Evolutionary conservation across 352 stramenopile genomes (phyloP).

Genomic region (Albugo candida): DNA sequence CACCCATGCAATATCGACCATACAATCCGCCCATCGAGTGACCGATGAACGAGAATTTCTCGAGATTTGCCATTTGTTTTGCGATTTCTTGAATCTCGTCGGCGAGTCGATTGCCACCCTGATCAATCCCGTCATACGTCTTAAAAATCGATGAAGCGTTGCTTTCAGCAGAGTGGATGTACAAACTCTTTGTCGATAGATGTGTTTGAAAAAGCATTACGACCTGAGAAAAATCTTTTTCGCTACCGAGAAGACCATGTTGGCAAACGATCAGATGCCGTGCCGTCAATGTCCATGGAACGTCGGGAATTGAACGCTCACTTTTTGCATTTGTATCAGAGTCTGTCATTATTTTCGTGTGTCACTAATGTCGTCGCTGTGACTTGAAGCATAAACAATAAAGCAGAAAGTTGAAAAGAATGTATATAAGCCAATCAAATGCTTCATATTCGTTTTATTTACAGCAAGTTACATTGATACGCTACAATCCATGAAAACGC

Average conservation of each 20-base stretch:
- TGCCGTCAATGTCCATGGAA: too few species aligned
- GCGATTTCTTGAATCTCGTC: conserved; percentile 38
- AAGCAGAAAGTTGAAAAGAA: too few species aligned
- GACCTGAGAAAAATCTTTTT: conserved; percentile 39
- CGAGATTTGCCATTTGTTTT: conserved; percentile 28
- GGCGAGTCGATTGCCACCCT: conserved; percentile 38
- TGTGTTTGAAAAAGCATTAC: conserved; percentile 25
- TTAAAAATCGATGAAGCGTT: conserved; percentile 41
- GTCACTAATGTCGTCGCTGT: too few species aligned
- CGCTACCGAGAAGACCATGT: conserved; percentile 49
- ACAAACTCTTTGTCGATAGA: conserved; percentile 15
- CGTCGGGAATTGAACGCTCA: too few species aligned
- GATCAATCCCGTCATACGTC: conserved; percentile 62
- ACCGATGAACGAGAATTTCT: conserved; percentile 51
- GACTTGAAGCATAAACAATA: too few species aligned
- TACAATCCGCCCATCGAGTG: conserved; percentile 70
- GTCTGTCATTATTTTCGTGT: too few species aligned
- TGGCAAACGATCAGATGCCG: conserved; percentile 45
- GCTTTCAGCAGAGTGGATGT: conserved; percentile 20
- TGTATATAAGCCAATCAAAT: too few species aligned
- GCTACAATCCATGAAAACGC: too few species aligned
- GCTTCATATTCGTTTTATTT: too few species aligned
- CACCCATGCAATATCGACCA: conserved; percentile 46
- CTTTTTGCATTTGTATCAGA: too few species aligned
- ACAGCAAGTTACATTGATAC: too few species aligned